Evolutionary conservation across 2,329 filamentous ascomycete species (phyloP).

Genomic region (Aspergillus hortae): DNA sequence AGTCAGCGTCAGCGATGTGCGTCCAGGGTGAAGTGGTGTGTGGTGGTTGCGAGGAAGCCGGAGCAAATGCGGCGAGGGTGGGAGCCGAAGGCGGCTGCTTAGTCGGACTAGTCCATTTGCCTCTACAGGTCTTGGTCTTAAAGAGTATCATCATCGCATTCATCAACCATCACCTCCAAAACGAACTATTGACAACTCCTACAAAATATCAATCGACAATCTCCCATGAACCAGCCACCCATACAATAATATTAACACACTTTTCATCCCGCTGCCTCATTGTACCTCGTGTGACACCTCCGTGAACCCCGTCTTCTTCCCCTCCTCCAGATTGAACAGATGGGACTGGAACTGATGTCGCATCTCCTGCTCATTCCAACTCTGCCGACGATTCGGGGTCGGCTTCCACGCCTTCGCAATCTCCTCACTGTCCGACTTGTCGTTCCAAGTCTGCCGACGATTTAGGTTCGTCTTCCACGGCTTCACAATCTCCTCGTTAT

Average conservation of each 20-base stretch:
- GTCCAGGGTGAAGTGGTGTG: neutral
- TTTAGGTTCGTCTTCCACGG: conserved; percentile 27
- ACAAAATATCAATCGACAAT: too few species aligned
- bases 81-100: conserved; percentile 13
- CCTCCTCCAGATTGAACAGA: conserved; percentile 32
- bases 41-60: conserved; percentile 5
- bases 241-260: neutral
- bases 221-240: too few species aligned
- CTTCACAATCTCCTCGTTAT: conserved; percentile 7
- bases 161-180: too few species aligned
- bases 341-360: conserved; percentile 54
- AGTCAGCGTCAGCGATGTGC: conserved; percentile 3
- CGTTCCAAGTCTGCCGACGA: conserved; percentile 35
- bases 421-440: neutral
- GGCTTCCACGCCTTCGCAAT: conserved; percentile 27
- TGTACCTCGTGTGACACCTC: conserved; percentile 43
- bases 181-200: too few species aligned
- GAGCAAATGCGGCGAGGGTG: conserved; percentile 13
- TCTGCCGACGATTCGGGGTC: conserved; percentile 26
- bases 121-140: neutral
- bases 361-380: conserved; percentile 49
- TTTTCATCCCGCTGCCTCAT: neutral
- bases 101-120: neutral
- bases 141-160: too few species aligned
- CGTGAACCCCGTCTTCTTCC: conserved; percentile 56